These are phyloP conservation scores for Candida dajiaensis DNA, from an alignment of 805 yeast genomes.

Conservation along the genomic window DNA sequence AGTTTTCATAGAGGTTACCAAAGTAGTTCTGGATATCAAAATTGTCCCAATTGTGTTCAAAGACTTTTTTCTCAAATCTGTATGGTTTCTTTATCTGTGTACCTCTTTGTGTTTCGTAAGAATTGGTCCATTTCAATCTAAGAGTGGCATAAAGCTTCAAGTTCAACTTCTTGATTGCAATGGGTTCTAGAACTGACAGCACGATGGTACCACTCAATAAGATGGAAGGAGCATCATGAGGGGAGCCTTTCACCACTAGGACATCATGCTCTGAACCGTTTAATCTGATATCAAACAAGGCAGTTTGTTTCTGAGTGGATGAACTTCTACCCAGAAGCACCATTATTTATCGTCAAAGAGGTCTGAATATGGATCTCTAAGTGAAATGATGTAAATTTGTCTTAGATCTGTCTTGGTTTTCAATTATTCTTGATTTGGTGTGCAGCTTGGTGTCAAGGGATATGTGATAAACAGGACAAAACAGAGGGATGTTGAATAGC, in stretches of 20 bases:
- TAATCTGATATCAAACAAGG: slow-evolving; percentile 49
- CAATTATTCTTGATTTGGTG: background rate
- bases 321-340: slow-evolving; percentile 14
- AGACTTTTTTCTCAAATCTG: slow-evolving; percentile 55
- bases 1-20: slow-evolving; percentile 23
- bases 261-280: slow-evolving; percentile 72
- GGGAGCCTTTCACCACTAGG: slow-evolving; percentile 71
- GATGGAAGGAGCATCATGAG: slow-evolving; percentile 72
- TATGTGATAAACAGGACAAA: background rate
- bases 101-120: slow-evolving; percentile 40
- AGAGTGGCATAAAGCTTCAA: slow-evolving; percentile 64
- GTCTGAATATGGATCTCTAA: background rate
- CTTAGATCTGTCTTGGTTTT: background rate
- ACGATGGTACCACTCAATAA: slow-evolving; percentile 74
- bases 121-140: slow-evolving; percentile 59
- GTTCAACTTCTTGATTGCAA: slow-evolving; percentile 56
- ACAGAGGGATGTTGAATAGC: too few relatives aligned
- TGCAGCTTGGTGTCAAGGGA: background rate
- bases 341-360: background rate
- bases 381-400: background rate
- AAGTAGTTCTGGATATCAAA: slow-evolving; percentile 44
- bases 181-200: slow-evolving; percentile 68
- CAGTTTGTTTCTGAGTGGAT: slow-evolving; percentile 26
- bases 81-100: slow-evolving; percentile 37
- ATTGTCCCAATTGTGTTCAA: slow-evolving; percentile 76